Evolutionary conservation across 371 early-diverging fungal species (phyloP), one percentile per base, ranked within the genome.

Genomic region (Umbelopsis sp.): DNA sequence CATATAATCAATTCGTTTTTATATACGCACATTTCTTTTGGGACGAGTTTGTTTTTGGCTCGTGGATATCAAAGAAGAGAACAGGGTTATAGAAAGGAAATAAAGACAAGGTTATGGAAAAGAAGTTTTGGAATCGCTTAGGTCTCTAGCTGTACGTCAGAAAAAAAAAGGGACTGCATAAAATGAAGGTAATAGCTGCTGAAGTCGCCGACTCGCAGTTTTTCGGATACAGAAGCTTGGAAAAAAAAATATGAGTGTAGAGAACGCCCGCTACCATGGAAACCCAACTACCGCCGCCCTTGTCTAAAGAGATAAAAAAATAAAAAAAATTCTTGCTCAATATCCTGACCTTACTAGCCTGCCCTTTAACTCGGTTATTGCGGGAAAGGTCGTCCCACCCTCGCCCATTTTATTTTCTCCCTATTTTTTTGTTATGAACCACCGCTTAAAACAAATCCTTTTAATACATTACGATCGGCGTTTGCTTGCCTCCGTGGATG

Each of bases 91-190:
- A 48, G 6, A 7, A 48, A 20, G 3, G 48, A 48, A 18, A 20
- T 48, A 48, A 48, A 16, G 48, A 20, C 16, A 48, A 5, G 16
- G 18, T 5, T 48, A 20, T 8, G 48, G 1, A 48, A 20, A 48
- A 18, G 18, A n/a, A 20, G n/a, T 16, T 20, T 16, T 48, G 20
- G 16, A 48, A 48, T 20, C 18, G 7, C 6, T 48, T 48, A 12
- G 8, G 6, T 16, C 20, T 20, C 1, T 48, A 16, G 8, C 6
- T 16, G 16, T n/a, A 48, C 48, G n/a, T 48, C 20, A 20, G n/a
- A 48, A 57, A 57, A 57, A 52, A 57, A 57, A 57, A 57, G 57
- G 57, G 57, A 57, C 57, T 57, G 57, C 57, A 57, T 18, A 57
- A 57, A 57, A 57, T 57, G 57, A 57, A 57, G 57, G 57, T 57